phyloP scores from a whole-genome alignment of 106 monocot species.

The Gastrodia elata region DNA sequence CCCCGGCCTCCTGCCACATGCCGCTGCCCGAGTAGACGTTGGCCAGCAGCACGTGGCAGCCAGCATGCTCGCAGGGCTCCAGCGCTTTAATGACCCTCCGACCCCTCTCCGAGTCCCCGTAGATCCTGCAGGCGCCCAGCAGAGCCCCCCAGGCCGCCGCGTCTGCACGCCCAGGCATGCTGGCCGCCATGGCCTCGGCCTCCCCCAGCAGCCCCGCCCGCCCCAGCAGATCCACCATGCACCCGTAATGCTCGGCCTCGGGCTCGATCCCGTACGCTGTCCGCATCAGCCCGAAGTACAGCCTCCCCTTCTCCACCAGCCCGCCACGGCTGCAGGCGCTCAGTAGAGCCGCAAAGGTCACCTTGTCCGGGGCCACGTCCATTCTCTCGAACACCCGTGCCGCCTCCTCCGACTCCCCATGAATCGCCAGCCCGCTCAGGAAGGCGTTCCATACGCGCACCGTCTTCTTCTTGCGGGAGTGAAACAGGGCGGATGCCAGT shows the following conservation, averaged over 20 bases:
- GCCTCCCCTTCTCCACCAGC: slow-evolving; percentile 32
- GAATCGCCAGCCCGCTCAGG: slow-evolving; percentile 42
- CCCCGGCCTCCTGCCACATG: slow-evolving; percentile 21
- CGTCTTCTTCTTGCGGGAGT: not conserved
- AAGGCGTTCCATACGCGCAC: slow-evolving; percentile 42
- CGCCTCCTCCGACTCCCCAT: slow-evolving; percentile 26
- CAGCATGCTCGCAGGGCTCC: slow-evolving; percentile 14
- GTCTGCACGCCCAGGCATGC: slow-evolving; percentile 38
- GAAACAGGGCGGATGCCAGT: slow-evolving; percentile 20
- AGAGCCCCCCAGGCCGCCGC: slow-evolving; percentile 32
- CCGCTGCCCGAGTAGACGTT: slow-evolving; percentile 17
- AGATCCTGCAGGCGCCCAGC: slow-evolving; percentile 30
- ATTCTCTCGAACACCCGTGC: slow-evolving; percentile 34
- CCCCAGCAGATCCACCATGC: slow-evolving; percentile 55
- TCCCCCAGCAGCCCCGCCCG: slow-evolving; percentile 41
- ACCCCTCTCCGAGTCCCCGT: slow-evolving; percentile 16
- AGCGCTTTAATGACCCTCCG: slow-evolving; percentile 9
- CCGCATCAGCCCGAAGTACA: slow-evolving; percentile 37
- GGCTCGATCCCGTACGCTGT: slow-evolving; percentile 22
- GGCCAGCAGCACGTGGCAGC: slow-evolving; percentile 22
- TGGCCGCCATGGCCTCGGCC: slow-evolving; percentile 26
- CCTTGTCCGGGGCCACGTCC: slow-evolving; percentile 25
- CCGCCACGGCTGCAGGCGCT: slow-evolving; percentile 46
- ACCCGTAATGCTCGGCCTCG: slow-evolving; percentile 52
- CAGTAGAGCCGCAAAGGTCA: slow-evolving; percentile 53